Evolutionary conservation across 2,329 filamentous ascomycete genomes (phyloP).

Genomic region (Lecanosticta acicola): DNA sequence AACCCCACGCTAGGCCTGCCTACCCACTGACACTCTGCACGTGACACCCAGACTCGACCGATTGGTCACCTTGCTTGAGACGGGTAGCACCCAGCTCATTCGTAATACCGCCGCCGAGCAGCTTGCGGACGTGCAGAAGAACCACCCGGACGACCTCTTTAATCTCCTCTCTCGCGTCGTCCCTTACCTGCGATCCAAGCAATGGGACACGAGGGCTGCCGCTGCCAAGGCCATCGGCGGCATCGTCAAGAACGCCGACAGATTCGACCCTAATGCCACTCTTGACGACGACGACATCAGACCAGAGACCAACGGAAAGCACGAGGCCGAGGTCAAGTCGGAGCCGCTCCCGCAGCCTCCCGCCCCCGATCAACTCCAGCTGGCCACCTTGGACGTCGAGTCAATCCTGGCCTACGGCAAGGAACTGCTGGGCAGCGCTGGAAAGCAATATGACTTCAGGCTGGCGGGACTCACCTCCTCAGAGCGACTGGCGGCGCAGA

Average conservation of each 20-base stretch:
- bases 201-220: constrained; percentile 93
- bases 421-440: constrained; percentile 73
- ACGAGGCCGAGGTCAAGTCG: constrained; percentile 48
- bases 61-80: constrained; percentile 77
- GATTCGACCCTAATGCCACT: constrained; percentile 68
- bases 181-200: constrained; percentile 90
- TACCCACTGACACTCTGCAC: constrained; percentile 17
- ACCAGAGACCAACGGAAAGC: constrained; percentile 34
- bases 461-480: constrained; percentile 76
- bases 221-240: constrained; percentile 91
- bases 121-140: constrained; percentile 94
- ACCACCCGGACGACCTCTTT: constrained; percentile 95
- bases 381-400: constrained; percentile 70
- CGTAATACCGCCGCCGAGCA: constrained; percentile 96
- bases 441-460: constrained; percentile 76
- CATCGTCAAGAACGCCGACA: constrained; percentile 81
- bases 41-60: constrained; percentile 36
- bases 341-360: constrained; percentile 39
- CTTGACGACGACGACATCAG: constrained; percentile 27
- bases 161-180: constrained; percentile 89
- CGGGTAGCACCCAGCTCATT: constrained; percentile 91
- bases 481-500: constrained; percentile 76
- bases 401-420: constrained; percentile 78
- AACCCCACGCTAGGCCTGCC: constrained; percentile 4
- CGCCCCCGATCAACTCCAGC: constrained; percentile 55